Evolutionary conservation across 257 asterid genomes (phyloP).

Genomic region (Capsicum pubescens): DNA sequence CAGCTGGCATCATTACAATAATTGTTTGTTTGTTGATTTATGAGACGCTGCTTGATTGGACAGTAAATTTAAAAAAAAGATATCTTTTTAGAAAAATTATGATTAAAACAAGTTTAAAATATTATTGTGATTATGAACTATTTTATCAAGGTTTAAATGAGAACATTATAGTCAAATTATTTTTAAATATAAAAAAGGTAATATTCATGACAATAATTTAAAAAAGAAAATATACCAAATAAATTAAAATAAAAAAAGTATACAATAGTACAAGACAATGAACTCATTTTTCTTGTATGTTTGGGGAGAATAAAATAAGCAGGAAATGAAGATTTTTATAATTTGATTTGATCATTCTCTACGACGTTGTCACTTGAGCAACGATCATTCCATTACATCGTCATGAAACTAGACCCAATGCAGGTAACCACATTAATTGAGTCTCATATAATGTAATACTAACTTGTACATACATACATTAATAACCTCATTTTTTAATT

Average conservation of each 20-base stretch:
- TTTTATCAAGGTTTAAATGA: neutral
- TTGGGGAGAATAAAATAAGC: neutral
- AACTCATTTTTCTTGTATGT: neutral
- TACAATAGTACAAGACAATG: neutral
- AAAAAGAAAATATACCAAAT: neutral
- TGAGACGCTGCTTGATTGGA: neutral
- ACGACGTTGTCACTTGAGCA: neutral
- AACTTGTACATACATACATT: neutral
- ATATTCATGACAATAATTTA: too few relatives aligned
- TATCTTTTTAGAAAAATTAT: neutral
- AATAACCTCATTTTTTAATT: neutral
- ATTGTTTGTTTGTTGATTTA: neutral
- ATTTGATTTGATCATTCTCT: conserved; percentile 22
- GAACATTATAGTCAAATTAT: neutral
- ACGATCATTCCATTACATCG: neutral
- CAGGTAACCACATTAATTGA: neutral
- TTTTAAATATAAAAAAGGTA: too few relatives aligned
- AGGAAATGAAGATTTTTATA: neutral
- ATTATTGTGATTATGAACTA: neutral
- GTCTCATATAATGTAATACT: neutral
- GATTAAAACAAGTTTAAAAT: neutral
- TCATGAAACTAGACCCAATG: neutral
- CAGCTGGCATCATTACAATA: neutral
- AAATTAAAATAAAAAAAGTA: neutral
- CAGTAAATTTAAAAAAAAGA: too few relatives aligned